Evolutionary conservation across 371 early-diverging fungal species (phyloP).

Genomic region (Mortierella polycephala): DNA sequence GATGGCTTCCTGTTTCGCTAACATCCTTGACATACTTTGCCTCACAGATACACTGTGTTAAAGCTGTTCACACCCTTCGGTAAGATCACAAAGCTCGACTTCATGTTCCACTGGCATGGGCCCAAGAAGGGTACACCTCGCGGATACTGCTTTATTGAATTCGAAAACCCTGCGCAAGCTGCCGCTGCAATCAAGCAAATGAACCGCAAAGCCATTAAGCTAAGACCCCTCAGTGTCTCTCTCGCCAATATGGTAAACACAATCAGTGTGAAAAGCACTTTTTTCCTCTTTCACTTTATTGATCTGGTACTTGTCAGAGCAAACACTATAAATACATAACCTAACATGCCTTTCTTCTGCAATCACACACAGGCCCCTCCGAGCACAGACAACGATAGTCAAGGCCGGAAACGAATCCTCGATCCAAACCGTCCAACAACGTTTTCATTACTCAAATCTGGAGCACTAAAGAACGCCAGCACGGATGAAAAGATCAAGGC

Average conservation of each 20-base stretch:
- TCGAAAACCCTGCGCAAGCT: conserved; percentile 63
- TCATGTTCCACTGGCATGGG: conserved; percentile 70
- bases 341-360: conserved; percentile 31
- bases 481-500: conserved; percentile 73
- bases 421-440: conserved; percentile 45
- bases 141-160: conserved; percentile 77
- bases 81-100: conserved; percentile 72
- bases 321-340: conserved; percentile 42
- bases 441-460: conserved; percentile 46
- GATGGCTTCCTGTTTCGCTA: background rate
- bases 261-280: background rate
- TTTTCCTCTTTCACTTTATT: conserved; percentile 30
- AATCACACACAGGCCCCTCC: conserved; percentile 43
- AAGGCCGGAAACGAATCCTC: conserved; percentile 31
- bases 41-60: conserved; percentile 64
- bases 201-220: conserved; percentile 63
- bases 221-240: conserved; percentile 64
- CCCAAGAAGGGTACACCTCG: conserved; percentile 70
- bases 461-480: conserved; percentile 57
- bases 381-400: conserved; percentile 26
- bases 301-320: conserved; percentile 40
- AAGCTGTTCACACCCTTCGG: conserved; percentile 76
- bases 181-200: conserved; percentile 63
- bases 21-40: background rate
- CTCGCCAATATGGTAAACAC: conserved; percentile 65